Evolutionary conservation across 2,329 filamentous ascomycete species (phyloP), one percentile per base, ranked within the genome.

Genomic region (Fusarium continuum): DNA sequence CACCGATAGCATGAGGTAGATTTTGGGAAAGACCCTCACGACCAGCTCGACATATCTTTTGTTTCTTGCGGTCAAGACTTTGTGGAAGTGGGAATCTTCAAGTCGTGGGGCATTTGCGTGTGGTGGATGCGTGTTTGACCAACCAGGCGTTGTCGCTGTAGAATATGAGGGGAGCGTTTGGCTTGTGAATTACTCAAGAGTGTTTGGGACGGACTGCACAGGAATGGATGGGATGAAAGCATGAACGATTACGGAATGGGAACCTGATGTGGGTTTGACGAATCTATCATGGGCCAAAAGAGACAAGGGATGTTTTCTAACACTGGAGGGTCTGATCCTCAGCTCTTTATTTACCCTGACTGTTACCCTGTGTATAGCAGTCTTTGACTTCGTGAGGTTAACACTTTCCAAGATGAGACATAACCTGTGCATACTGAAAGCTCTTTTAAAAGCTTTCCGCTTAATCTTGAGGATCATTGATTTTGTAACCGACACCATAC

Each of bases 231-330:
- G 61, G 65, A 70, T 44, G 68, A 67, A 64, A 64, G 67, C 41
- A 70, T 54, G 68, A 69, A 68, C 57, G 56, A 67, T 62, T 69
- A 62, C 59, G 55, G 68, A 64, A 70, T 53, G 55, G 65, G 49
- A 62, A 67, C 48, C 54, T 45, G 35, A 64, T 66, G 64, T 61
- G 65, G 61, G 69, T 65, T 65, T 61, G 64, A 70, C 55, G 68
- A 67, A 63, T 68, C 64, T 66, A 68, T 62, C 61, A 70, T 59
- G 66, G 66, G 57, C 56, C 54, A 61, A 61, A 69, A 70, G 64
- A 69, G 66, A 69, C 56, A 59, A 70, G 59, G 68, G 64, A 68
- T 60, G 57, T 54, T 65, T 70, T 62, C 46, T n/a, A 43, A 60
- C 47, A 45, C 48, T 53, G 19, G 32, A 58, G 53, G 41, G 54